phyloP scores from a whole-genome alignment of 805 yeast genomes.

The Starmerella bombicola region DNA sequence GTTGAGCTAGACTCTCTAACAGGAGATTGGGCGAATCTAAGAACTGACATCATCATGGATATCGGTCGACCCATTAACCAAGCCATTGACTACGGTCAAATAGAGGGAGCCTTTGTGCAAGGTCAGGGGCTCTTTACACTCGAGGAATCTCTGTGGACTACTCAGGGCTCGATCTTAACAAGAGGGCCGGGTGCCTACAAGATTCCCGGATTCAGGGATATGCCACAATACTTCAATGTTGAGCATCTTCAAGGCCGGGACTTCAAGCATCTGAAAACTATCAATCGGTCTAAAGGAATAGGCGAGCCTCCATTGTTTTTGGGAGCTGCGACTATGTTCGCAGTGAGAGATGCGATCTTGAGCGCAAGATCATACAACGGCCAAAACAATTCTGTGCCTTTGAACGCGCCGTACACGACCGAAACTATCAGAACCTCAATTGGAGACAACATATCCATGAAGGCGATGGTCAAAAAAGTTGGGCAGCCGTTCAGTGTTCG shows the following conservation, averaged over 20 bases:
- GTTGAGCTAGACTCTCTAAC: conserved; percentile 39
- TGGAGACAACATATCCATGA: conserved; percentile 30
- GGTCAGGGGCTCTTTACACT: conserved; percentile 40
- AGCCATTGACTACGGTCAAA: conserved; percentile 41
- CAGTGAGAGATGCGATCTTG: conserved; percentile 35
- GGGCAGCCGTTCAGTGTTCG: conserved; percentile 21
- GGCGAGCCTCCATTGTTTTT: conserved; percentile 42
- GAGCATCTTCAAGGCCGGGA: conserved; percentile 33
- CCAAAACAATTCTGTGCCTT: conserved; percentile 8
- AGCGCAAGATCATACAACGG: conserved; percentile 31
- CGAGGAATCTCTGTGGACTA: conserved; percentile 38
- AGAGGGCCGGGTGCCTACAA: conserved; percentile 41
- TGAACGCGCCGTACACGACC: conserved; percentile 35
- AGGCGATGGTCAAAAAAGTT: conserved; percentile 25
- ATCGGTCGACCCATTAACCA: conserved; percentile 38
- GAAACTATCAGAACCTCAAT: conserved; percentile 34
- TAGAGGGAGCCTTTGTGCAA: conserved; percentile 40
- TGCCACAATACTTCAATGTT: conserved; percentile 37
- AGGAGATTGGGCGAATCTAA: conserved; percentile 37
- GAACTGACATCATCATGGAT: conserved; percentile 38
- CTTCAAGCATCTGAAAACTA: conserved; percentile 35
- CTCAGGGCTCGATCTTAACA: conserved; percentile 34
- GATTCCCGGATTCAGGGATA: conserved; percentile 40
- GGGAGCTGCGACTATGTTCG: conserved; percentile 35
- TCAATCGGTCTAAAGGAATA: conserved; percentile 36